These are phyloP conservation scores for Lizonia empirigonia DNA, from an alignment of 2,329 filamentous ascomycete species.

Conservation along the genomic window DNA sequence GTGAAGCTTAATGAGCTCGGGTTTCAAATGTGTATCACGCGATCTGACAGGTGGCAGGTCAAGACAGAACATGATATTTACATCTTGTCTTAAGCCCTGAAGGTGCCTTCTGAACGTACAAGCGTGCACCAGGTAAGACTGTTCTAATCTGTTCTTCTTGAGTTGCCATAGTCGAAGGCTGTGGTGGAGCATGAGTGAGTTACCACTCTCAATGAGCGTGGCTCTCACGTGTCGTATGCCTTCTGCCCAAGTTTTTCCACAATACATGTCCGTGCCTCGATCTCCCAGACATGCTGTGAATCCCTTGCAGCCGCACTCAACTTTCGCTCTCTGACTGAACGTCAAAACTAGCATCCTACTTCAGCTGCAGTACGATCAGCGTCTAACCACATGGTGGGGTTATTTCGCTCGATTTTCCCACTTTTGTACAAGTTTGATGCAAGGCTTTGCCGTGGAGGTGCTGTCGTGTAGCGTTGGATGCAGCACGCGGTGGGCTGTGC, in stretches of 20 bases:
- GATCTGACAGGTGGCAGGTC: background rate
- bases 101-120: background rate
- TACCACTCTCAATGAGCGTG: background rate
- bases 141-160: background rate
- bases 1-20: background rate
- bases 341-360: constrained; percentile 27
- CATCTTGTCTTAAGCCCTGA: background rate
- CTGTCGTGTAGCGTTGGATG: constrained; percentile 21
- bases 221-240: background rate
- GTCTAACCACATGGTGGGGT: constrained; percentile 14
- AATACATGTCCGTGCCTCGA: background rate
- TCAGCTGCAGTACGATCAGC: constrained; percentile 9
- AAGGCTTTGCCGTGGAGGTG: constrained; percentile 19
- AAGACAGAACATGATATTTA: background rate
- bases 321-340: constrained; percentile 12
- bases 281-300: background rate
- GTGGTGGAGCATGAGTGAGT: background rate
- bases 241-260: background rate
- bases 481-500: constrained; percentile 28
- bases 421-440: constrained; percentile 24
- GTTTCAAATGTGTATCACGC: background rate
- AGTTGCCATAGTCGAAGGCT: background rate
- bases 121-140: background rate
- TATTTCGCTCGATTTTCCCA: constrained; percentile 29
- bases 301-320: constrained; percentile 26